Base-by-base conservation (phyloP, 1,139 yeast genomes). In the Debaryomyces udenii region DNA sequence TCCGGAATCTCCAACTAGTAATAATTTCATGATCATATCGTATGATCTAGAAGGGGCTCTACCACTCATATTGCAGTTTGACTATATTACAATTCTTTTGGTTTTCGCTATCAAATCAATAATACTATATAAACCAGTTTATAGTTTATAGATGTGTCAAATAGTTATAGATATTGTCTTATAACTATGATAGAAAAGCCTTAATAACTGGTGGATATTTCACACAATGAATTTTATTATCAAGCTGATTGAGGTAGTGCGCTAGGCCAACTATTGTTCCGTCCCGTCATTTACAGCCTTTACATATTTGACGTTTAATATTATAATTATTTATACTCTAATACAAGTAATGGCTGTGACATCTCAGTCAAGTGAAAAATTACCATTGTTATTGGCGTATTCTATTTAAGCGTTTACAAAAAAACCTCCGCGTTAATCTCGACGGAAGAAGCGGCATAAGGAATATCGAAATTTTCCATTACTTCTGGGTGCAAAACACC, bases 401-500 rank as follows among this genome's bases (percentile, higher is more conserved):
- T 6, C 5, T 20, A 20, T 20, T 20, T 20, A 20, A 20, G 22
- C 22, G 15, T 32, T 49, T 57, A 64, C 52, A 65, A 64, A 74
- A 90, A 89, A 43, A 83, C 85, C 68, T 91, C 95, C 40, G 94
- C 82, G 61, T 91, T 86, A 49, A 94, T 74, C 71, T 94, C 99
- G 49, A 91, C 93, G 47, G 86, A 77, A 35, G 96, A 86, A 31
- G 88, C 90, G 56, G 96, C 97, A 60, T 86, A 89, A 41, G 98
- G 97, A 50, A 94, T 81, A 51, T 90, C 98, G 59, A 90, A 94
- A 58, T 78, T 71, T 52, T 76, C 76, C 78, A 91, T 76, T 43
- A 94, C 99, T 59, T 87, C 90, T 27, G 99, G 99, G 64, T 94
- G 99, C 58, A 94, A 75, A 43, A 90, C 97, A 61, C 99, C 99